Evolutionary conservation across 225 moss, liverwort and hornwort genomes (phyloP).

Genomic region (Thuidium tamariscinum): DNA sequence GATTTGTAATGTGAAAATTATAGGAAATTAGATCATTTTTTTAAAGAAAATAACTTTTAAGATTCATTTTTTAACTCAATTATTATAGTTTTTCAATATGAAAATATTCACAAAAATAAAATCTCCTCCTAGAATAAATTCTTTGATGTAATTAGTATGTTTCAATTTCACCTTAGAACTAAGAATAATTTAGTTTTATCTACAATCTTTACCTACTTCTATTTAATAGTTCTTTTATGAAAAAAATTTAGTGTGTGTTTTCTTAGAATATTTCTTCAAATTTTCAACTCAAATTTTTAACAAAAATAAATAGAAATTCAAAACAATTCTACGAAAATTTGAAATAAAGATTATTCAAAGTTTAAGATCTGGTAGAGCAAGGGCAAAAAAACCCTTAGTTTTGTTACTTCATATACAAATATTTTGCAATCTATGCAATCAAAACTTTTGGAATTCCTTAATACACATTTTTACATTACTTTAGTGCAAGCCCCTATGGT

Average conservation of each 20-base stretch:
- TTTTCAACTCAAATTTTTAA: too few species aligned
- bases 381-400: not conserved
- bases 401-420: not conserved
- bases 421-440: not conserved
- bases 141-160: not conserved
- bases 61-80: not conserved
- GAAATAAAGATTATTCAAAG: too few species aligned
- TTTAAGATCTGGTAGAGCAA: not conserved
- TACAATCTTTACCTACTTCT: not conserved
- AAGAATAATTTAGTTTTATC: rapidly evolving
- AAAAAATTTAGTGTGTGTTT: not conserved
- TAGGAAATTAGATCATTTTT: rapidly evolving
- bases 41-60: not conserved
- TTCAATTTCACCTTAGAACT: not conserved
- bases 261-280: too few species aligned
- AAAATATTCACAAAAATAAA: not conserved
- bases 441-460: not conserved
- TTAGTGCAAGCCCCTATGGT: not conserved
- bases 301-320: too few species aligned
- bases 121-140: rapidly evolving
- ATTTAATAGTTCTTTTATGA: not conserved
- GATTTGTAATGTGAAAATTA: not conserved
- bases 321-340: too few species aligned
- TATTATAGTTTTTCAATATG: rapidly evolving
- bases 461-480: rapidly evolving